phyloP scores from a whole-genome alignment of 1,139 yeast species.

The Saccharomycopsis hybrid region DNA sequence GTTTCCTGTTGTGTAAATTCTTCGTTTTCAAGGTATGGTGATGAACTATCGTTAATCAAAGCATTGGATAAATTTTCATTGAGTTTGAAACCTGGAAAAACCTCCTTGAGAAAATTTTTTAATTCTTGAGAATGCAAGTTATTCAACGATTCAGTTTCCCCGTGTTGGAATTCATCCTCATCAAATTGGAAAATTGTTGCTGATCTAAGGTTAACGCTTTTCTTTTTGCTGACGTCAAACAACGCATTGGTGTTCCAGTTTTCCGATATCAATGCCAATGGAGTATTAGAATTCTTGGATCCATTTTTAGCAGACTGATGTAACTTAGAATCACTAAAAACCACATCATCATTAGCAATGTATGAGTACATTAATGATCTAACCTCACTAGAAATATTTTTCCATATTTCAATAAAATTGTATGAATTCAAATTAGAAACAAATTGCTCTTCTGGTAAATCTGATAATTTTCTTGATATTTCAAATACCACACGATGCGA shows the following conservation, averaged over 20 bases:
- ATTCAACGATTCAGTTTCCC: conserved; percentile 12
- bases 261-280: conserved; percentile 10
- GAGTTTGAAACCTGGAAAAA: conserved; percentile 52
- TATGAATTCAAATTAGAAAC: conserved; percentile 26
- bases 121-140: conserved; percentile 30
- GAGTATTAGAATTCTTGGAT: conserved; percentile 10
- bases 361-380: conserved; percentile 51
- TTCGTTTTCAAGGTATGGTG: conserved; percentile 57
- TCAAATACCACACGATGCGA: conserved; percentile 62
- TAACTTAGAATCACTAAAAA: conserved; percentile 16
- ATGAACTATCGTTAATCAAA: conserved; percentile 3
- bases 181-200: conserved; percentile 21
- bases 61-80: conserved; percentile 23
- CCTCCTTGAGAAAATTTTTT: conserved; percentile 42
- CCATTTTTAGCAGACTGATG: not conserved
- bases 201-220: conserved; percentile 7
- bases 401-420: conserved; percentile 53
- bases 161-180: conserved; percentile 15
- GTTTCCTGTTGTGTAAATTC: conserved; percentile 53
- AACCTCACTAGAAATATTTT: conserved; percentile 50
- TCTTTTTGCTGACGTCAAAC: conserved; percentile 11
- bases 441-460: conserved; percentile 20
- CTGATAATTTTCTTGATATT: conserved; percentile 36
- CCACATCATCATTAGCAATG: conserved; percentile 33
- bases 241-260: conserved; percentile 14